Conservation (phyloP, 2,329 filamentous ascomycete genomes). For the Aspergillus sp. region DNA sequence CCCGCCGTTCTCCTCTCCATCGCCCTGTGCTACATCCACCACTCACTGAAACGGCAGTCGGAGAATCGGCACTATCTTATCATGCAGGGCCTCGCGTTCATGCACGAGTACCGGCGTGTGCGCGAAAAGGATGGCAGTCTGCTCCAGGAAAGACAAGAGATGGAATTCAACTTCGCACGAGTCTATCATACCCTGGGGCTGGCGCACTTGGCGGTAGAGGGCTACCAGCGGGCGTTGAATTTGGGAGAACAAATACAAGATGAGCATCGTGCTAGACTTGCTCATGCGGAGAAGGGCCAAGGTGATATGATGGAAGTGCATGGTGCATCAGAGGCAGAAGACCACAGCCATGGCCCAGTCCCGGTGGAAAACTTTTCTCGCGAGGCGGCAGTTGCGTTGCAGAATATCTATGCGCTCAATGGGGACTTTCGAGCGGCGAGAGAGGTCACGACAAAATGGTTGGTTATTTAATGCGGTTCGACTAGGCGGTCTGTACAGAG, state of each 20-base stretch:
- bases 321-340: slow-evolving; percentile 1
- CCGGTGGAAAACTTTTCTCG: slow-evolving; percentile 51
- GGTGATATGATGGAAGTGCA: slow-evolving; percentile 19
- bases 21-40: slow-evolving; percentile 76
- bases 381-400: slow-evolving; percentile 68
- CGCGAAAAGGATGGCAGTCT: slow-evolving; percentile 40
- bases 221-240: slow-evolving; percentile 56
- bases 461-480: slow-evolving; percentile 38
- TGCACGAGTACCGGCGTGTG: slow-evolving; percentile 63
- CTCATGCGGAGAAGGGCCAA: slow-evolving; percentile 31
- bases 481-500: no score
- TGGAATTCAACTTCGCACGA: slow-evolving; percentile 71
- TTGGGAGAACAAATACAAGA: slow-evolving; percentile 41
- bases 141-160: slow-evolving; percentile 56
- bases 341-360: slow-evolving; percentile 5
- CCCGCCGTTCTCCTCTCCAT: slow-evolving; percentile 72
- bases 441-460: slow-evolving; percentile 52
- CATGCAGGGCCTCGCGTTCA: slow-evolving; percentile 73
- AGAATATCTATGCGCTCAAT: slow-evolving; percentile 56
- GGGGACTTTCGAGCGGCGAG: slow-evolving; percentile 56
- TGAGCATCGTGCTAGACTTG: slow-evolving; percentile 9
- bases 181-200: slow-evolving; percentile 70
- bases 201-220: slow-evolving; percentile 61
- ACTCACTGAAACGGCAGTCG: slow-evolving; percentile 78
- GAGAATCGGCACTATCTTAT: slow-evolving; percentile 86